These are phyloP conservation scores for Leccinum fibrillosum DNA, from an alignment of 768 basidiomycete genomes.

Conservation along the genomic window DNA sequence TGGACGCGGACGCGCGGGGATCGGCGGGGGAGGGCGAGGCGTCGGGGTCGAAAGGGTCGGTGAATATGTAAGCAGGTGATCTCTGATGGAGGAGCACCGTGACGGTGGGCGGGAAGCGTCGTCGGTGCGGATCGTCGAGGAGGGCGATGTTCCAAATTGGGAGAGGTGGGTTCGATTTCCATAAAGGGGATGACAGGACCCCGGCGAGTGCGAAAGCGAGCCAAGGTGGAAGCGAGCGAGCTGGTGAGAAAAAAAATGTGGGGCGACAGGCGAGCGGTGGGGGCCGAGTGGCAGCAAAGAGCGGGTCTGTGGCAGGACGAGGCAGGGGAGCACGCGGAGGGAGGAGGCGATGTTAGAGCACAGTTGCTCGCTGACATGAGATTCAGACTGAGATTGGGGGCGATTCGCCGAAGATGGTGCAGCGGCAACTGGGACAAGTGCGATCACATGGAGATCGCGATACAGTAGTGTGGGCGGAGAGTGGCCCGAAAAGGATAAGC, in stretches of 20 bases:
- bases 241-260: conserved; percentile 14
- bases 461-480: conserved; percentile 31
- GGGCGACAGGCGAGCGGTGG: neutral
- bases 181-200: conserved; percentile 23
- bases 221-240: conserved; percentile 27
- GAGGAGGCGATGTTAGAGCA: conserved; percentile 16
- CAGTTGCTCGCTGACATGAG: conserved; percentile 26
- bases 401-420: conserved; percentile 33
- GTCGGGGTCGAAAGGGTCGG: conserved; percentile 21
- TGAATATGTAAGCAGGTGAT: conserved; percentile 23
- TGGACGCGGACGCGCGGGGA: conserved; percentile 9
- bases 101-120: conserved; percentile 8
- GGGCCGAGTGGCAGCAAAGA: conserved; percentile 22
- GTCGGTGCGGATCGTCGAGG: conserved; percentile 33
- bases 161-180: conserved; percentile 18
- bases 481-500: conserved; percentile 28
- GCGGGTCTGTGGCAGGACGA: conserved; percentile 21
- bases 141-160: conserved; percentile 13
- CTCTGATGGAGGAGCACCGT: conserved; percentile 5
- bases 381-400: conserved; percentile 27
- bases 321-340: conserved; percentile 15
- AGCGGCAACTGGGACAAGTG: conserved; percentile 31
- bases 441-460: conserved; percentile 33
- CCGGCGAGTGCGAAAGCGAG: conserved; percentile 28
- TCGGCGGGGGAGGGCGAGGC: conserved; percentile 17